phyloP scores from a whole-genome alignment of 345 rosid genomes.

The Euphorbia lathyris region DNA sequence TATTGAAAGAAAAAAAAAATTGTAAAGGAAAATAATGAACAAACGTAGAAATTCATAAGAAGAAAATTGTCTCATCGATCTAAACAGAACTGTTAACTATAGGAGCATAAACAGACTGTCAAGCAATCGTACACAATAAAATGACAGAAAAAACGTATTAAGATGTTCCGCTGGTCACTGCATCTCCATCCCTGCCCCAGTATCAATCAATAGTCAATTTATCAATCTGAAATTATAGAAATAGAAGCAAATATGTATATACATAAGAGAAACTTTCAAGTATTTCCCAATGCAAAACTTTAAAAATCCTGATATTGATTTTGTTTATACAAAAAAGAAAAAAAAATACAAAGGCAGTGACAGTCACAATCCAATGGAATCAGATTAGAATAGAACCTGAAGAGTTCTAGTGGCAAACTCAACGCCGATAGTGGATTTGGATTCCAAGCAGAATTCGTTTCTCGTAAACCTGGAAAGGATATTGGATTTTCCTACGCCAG shows the following conservation, averaged over 20 bases:
- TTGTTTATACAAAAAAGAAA: neutral
- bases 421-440: conserved; percentile 47
- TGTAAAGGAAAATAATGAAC: neutral
- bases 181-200: neutral
- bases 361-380: neutral
- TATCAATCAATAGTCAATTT: neutral
- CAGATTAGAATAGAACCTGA: conserved; percentile 19
- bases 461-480: conserved; percentile 45
- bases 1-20: neutral
- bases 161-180: neutral
- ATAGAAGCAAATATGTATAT: neutral
- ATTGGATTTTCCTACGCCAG: conserved; percentile 47
- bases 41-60: neutral
- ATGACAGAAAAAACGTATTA: neutral
- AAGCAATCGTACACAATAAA: neutral
- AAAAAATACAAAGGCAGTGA: too few species aligned
- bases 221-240: neutral
- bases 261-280: neutral
- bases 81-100: neutral
- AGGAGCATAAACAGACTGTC: neutral
- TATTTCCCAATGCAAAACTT: neutral
- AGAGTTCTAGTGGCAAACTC: conserved; percentile 46
- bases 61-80: neutral
- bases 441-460: conserved; percentile 45
- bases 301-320: neutral